Evolutionary conservation across 768 basidiomycete species (phyloP), one percentile per base, ranked within the genome.

Genomic region (Lactifluus echinatus): DNA sequence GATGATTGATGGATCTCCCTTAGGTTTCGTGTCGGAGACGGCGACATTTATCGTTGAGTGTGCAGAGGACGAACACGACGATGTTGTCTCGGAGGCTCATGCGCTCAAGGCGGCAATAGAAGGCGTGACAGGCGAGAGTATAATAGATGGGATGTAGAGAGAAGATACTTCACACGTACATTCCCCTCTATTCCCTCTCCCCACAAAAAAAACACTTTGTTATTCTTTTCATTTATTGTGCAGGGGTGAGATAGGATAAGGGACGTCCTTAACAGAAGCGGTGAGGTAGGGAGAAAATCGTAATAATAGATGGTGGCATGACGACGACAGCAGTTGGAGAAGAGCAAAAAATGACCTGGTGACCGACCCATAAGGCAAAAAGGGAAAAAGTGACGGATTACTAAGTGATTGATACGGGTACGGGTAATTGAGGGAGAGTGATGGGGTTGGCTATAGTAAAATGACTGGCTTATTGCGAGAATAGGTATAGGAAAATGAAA

Each of bases 11-110:
- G 15, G 12, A 40, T 40, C n/a, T 15, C 36, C 4, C 15, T 7
- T 34, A 89, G 89, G 85, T 11, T 87, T 90, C 64, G 83, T 80
- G 15, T 74, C 83, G 10, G 93, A 95, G 68, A 87, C 91, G 28
- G 76, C 87, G 17, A 85, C 88, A 26, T 93, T 95, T 72, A 84
- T 95, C 53, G 83, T 83, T 4, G 93, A 95, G 69, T 88, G 84
- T 66, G 80, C 82, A 4, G 90, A 93, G 71, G 92, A 95, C 66
- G 93, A 93, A 63, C 85, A 92, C 67, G 89, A 91, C 61, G 76
- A 76, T 56, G 89, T 94, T 15, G 87, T 91, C 4, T 76, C 74
- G 56, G 83, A 83, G 63, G 80, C 85, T 17, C 79, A 83, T 61
- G 76, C 70, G 62, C 73, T 91, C 70, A 90, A 86, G 69, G 72